Base-by-base conservation (phyloP, 2,329 filamentous ascomycete species). In the Zopfia rhizophila region DNA sequence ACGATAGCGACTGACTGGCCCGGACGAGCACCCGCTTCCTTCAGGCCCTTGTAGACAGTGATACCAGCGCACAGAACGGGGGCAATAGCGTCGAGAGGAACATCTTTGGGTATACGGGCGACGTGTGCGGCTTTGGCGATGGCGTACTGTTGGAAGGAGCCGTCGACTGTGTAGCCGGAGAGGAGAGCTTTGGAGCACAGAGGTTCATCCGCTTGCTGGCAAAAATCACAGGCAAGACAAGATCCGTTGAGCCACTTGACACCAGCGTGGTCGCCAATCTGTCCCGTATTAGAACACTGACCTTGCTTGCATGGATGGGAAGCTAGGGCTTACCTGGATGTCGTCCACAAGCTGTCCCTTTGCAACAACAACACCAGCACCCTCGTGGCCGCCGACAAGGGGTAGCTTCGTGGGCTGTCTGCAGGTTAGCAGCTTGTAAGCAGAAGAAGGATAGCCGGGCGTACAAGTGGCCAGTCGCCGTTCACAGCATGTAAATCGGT, bases 191-290 rank as follows among this genome's bases (percentile, higher is more conserved):
- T 78, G 12, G 82, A 73, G 77, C 93, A 97, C 5, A 96, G 86
- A 3, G 90, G 87, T 77, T 97, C 92, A 60, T 96, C 89, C 35
- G 83, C 73, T 60, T 85, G 81, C 68, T 88, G 85, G 78, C 92
- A 97, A 82, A 90, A 96, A 60, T 85, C 81, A 78, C 92, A 97
- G 55, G 80, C 73, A 52, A 96, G 79, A 75, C 93, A 97, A 33
- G 88, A 87, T 55, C 90, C 89, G 74, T 96, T 94, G 66, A 97
- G 80, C 91, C 91, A 97, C 79, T 80, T 96, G 74, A 97, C 83
- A 69, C 93, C 93, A 51, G 86, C 93, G 64, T 91, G 79, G 66
- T 96, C 91, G 60, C 92, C 92, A 62, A 96, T 79, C 69, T 69
- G 28, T 7, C 4, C 12, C 3, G 5, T 25, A 44, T 39, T 24